These are phyloP conservation scores for Globisporangium sylvaticum DNA, from an alignment of 352 stramenopile species.

Conservation along the genomic window DNA sequence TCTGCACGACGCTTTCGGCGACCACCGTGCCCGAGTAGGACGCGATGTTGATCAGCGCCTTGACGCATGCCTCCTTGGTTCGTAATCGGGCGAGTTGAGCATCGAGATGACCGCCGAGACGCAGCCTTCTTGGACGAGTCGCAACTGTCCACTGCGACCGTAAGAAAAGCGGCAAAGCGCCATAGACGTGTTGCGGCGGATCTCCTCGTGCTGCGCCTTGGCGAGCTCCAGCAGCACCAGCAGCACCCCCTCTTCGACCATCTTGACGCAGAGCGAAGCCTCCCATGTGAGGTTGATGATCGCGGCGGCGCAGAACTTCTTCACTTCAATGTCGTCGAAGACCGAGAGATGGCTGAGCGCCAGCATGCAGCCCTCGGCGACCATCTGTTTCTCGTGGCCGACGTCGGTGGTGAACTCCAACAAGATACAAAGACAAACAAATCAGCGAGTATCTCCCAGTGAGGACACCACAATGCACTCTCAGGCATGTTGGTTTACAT, in stretches of 20 bases:
- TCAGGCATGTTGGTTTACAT: slow-evolving; percentile 28
- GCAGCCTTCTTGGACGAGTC: slow-evolving; percentile 76
- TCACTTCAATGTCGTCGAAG: slow-evolving; percentile 81
- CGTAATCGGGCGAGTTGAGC: slow-evolving; percentile 74
- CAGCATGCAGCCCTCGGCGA: slow-evolving; percentile 68
- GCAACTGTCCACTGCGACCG: slow-evolving; percentile 58
- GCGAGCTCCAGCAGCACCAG: slow-evolving; percentile 68
- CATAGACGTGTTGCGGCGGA: slow-evolving; percentile 81
- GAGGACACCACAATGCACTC: neutral
- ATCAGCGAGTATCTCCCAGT: neutral
- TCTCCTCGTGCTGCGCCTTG: slow-evolving; percentile 76
- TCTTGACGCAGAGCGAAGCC: slow-evolving; percentile 28
- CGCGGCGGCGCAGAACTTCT: slow-evolving; percentile 76
- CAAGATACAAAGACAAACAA: neutral
- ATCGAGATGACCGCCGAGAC: slow-evolving; percentile 82
- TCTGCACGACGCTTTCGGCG: slow-evolving; percentile 72
- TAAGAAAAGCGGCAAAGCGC: slow-evolving; percentile 82
- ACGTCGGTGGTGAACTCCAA: slow-evolving; percentile 51
- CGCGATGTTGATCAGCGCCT: slow-evolving; percentile 82
- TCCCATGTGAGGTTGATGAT: slow-evolving; percentile 80
- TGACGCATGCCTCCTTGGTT: slow-evolving; percentile 85
- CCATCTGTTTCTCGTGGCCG: slow-evolving; percentile 74
- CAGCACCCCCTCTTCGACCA: slow-evolving; percentile 78
- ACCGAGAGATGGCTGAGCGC: slow-evolving; percentile 66
- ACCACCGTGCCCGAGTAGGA: slow-evolving; percentile 57